Conservation (phyloP, 2,329 filamentous ascomycete species). For the Talaromyces piceae region DNA sequence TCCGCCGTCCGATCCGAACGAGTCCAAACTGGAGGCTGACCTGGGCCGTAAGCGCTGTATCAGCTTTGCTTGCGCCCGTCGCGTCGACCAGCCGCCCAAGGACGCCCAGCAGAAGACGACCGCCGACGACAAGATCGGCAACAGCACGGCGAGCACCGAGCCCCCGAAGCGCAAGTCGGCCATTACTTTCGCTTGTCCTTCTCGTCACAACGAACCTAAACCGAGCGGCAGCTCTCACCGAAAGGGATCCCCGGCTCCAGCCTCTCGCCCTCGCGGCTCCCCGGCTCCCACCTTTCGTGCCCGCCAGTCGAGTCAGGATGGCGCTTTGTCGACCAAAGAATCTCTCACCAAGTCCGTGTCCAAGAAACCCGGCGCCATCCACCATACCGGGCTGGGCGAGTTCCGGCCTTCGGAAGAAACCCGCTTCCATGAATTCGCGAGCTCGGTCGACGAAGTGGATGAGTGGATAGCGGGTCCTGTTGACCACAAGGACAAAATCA, state of each 20-base stretch:
- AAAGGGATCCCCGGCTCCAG: conserved; percentile 16
- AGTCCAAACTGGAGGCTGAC: conserved; percentile 55
- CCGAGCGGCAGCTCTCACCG: conserved; percentile 20
- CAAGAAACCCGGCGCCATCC: conserved; percentile 21
- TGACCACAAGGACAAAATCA: conserved; percentile 62
- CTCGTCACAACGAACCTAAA: conserved; percentile 23
- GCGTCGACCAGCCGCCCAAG: conserved; percentile 43
- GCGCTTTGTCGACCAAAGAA: conserved; percentile 10
- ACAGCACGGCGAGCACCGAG: conserved; percentile 16
- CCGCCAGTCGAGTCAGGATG: conserved; percentile 13
- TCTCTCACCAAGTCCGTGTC: conserved; percentile 8
- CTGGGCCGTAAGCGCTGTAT: conserved; percentile 79
- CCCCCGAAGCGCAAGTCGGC: conserved; percentile 36
- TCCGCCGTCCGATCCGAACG: conserved; percentile 32
- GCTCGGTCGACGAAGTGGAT: conserved; percentile 70
- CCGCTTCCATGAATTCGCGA: conserved; percentile 84
- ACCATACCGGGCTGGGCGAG: conserved; percentile 29
- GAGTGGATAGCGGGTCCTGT: conserved; percentile 78
- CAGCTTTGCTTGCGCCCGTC: conserved; percentile 77
- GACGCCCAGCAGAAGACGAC: conserved; percentile 18
- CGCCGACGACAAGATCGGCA: conserved; percentile 11
- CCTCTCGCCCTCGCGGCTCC: conserved; percentile 29
- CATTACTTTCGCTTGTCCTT: conserved; percentile 42
- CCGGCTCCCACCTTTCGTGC: conserved; percentile 32
- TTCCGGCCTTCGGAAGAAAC: conserved; percentile 38